phyloP scores from a whole-genome alignment of 2,329 filamentous ascomycete genomes.

The Pseudomassariella vexata region DNA sequence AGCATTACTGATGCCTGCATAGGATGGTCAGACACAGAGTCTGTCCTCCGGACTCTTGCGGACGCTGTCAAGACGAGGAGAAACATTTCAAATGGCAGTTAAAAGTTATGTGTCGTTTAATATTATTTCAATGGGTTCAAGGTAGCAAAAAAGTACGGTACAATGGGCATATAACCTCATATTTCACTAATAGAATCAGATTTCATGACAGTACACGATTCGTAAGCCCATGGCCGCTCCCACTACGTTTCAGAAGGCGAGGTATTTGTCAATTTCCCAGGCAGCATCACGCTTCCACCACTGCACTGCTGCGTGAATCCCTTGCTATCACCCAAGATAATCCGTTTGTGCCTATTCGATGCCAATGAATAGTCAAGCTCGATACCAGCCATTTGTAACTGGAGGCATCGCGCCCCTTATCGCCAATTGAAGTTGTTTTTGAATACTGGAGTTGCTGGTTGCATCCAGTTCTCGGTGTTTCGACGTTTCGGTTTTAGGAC shows the following conservation, averaged over 20 bases:
- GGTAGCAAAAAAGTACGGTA: neutral
- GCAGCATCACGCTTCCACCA: neutral
- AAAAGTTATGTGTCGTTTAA: slow-evolving; percentile 1
- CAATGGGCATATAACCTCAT: neutral
- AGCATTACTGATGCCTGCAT: slow-evolving; percentile 98
- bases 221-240: too few species aligned
- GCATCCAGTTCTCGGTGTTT: neutral
- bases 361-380: too few species aligned
- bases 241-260: neutral
- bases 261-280: neutral
- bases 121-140: slow-evolving; percentile 1
- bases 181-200: too few species aligned
- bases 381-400: too few species aligned
- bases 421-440: neutral
- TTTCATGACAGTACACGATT: too few species aligned
- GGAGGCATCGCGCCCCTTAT: neutral
- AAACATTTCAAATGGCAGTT: slow-evolving; percentile 31
- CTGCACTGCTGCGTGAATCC: too few species aligned
- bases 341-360: too few species aligned
- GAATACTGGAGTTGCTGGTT: neutral
- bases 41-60: slow-evolving; percentile 71
- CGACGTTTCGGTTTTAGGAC: too few species aligned
- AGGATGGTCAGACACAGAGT: slow-evolving; percentile 83
- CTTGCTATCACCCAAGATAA: too few species aligned
- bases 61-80: slow-evolving; percentile 72